Percentiles rank a stretch among this genome's conserved stretches.
Evolutionary conservation across 805 yeast species (phyloP).

Genomic region (Candida andamanensis): DNA sequence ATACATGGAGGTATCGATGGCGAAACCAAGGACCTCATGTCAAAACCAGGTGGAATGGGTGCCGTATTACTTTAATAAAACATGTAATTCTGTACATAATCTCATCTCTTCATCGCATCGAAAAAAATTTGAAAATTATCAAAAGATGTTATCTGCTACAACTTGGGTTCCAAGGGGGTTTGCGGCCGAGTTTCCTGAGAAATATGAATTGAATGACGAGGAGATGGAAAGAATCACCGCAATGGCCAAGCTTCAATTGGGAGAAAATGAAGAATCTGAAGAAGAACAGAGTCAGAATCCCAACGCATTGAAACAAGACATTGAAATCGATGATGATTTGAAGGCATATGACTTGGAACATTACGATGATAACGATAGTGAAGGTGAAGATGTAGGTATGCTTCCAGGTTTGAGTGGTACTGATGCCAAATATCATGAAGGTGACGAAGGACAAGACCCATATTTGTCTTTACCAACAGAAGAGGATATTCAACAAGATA

Average conservation of each 20-base stretch:
- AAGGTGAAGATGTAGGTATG: slow-evolving; percentile 60
- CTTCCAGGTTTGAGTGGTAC: slow-evolving; percentile 64
- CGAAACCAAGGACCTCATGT: slow-evolving; percentile 47
- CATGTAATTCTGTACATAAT: slow-evolving; percentile 1
- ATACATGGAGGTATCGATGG: slow-evolving; percentile 74
- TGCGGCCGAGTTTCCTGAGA: slow-evolving; percentile 88
- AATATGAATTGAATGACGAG: slow-evolving; percentile 82
- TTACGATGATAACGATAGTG: slow-evolving; percentile 59
- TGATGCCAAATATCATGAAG: slow-evolving; percentile 52
- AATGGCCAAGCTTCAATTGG: slow-evolving; percentile 77
- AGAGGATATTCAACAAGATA: slow-evolving; percentile 67
- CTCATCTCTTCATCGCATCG: slow-evolving; percentile 7
- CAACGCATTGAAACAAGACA: slow-evolving; percentile 41
- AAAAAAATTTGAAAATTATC: slow-evolving; percentile 18
- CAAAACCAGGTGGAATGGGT: slow-evolving; percentile 74
- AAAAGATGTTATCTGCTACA: slow-evolving; percentile 78
- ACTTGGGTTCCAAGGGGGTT: slow-evolving; percentile 96
- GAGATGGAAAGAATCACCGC: slow-evolving; percentile 88
- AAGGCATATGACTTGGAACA: slow-evolving; percentile 84
- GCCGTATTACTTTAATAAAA: slow-evolving; percentile 60
- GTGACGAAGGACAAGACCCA: slow-evolving; percentile 49
- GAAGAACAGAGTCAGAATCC: slow-evolving; percentile 30
- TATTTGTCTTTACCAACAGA: slow-evolving; percentile 60
- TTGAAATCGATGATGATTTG: slow-evolving; percentile 74
- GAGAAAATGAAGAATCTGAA: slow-evolving; percentile 67